phyloP scores from a whole-genome alignment of 768 basidiomycete species.

The Pseudohyphozyma bogoriensis region DNA sequence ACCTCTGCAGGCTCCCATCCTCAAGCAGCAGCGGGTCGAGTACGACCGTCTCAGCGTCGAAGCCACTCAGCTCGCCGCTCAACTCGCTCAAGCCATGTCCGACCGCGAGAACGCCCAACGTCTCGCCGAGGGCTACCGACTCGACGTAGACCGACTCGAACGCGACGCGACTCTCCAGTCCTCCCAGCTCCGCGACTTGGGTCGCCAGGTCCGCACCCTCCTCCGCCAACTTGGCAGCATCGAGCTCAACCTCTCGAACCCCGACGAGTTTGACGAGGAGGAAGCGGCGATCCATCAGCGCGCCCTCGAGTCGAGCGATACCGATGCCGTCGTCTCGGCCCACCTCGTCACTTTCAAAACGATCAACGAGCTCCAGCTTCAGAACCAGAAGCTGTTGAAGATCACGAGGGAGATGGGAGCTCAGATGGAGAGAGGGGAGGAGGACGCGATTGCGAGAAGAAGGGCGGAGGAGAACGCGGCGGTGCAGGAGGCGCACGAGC shows the following conservation, averaged over 20 bases:
- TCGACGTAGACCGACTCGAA: conserved; percentile 36
- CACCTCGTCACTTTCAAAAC: conserved; percentile 78
- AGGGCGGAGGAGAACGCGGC: conserved; percentile 46
- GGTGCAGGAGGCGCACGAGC: conserved; percentile 75
- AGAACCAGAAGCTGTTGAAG: conserved; percentile 79
- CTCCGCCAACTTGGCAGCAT: conserved; percentile 73
- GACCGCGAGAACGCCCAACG: conserved; percentile 61
- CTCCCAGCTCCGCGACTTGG: conserved; percentile 69
- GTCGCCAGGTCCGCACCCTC: conserved; percentile 70
- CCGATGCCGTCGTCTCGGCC: conserved; percentile 70
- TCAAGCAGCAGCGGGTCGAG: conserved; percentile 80
- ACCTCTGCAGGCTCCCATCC: conserved; percentile 65
- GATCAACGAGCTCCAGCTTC: conserved; percentile 68
- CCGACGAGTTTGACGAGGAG: conserved; percentile 27
- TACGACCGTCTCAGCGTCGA: conserved; percentile 75
- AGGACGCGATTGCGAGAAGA: conserved; percentile 46
- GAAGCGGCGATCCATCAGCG: conserved; percentile 64
- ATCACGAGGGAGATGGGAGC: conserved; percentile 71
- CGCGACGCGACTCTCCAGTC: conserved; percentile 59
- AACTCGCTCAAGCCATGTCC: conserved; percentile 61
- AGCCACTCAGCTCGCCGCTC: conserved; percentile 65
- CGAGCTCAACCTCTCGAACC: conserved; percentile 49
- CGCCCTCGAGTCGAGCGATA: conserved; percentile 29
- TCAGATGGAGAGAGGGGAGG: conserved; percentile 60
- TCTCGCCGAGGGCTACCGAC: conserved; percentile 46